Conservation (phyloP, 2,329 filamentous ascomycete genomes). For the Anthostomella pinea region DNA sequence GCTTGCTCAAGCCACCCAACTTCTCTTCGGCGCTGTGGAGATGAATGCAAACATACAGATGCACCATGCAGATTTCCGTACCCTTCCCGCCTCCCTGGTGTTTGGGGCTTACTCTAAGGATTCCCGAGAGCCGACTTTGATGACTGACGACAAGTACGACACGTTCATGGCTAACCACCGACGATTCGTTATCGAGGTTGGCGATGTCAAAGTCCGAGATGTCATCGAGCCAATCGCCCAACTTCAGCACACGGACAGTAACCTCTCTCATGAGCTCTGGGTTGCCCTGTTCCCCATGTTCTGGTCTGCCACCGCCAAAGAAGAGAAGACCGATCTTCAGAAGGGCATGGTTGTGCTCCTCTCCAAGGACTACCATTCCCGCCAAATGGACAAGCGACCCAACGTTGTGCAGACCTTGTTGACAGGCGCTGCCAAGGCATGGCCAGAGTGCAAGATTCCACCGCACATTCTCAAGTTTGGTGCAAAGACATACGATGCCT, state of each 20-base stretch:
- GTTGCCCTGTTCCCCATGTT: conserved; percentile 86
- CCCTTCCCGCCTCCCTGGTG: conserved; percentile 70
- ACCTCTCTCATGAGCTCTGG: conserved; percentile 87
- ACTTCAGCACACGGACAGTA: conserved; percentile 83
- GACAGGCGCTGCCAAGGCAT: conserved; percentile 80
- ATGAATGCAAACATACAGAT: conserved; percentile 76
- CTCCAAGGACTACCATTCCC: conserved; percentile 92
- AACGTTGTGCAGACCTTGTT: conserved; percentile 94
- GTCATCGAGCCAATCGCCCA: conserved; percentile 87
- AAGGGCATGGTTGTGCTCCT: conserved; percentile 86
- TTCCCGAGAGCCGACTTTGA: conserved; percentile 57
- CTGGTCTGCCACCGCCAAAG: conserved; percentile 83
- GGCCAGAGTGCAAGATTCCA: conserved; percentile 86
- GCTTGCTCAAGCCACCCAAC: conserved; percentile 90
- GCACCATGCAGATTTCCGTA: conserved; percentile 78
- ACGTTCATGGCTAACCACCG: conserved; percentile 73
- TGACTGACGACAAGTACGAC: conserved; percentile 81
- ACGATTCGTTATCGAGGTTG: conserved; percentile 79
- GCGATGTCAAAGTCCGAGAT: conserved; percentile 83
- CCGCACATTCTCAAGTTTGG: conserved; percentile 95
- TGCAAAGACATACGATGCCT: conserved; percentile 89
- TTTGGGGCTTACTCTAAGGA: conserved; percentile 75
- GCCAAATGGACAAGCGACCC: conserved; percentile 90
- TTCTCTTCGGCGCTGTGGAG: conserved; percentile 88
- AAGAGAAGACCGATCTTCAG: conserved; percentile 87